Base-by-base conservation (phyloP, 1,284 basidiomycete genomes). In the Heliocybe sulcata region DNA sequence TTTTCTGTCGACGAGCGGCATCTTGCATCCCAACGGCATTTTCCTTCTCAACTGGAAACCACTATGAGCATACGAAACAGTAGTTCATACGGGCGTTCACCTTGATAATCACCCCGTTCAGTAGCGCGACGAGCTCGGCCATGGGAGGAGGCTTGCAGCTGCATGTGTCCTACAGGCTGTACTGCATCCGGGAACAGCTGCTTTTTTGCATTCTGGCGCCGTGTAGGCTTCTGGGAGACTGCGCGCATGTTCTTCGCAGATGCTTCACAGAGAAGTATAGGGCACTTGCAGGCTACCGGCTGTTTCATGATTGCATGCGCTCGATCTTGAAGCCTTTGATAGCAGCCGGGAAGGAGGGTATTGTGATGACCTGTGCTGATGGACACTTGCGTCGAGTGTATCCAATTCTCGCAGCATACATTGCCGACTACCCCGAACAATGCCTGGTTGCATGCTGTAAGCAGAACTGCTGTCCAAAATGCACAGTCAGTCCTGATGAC, bases 401-500 rank as follows among this genome's bases (percentile, higher is more conserved):
- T 53, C 71, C 71, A 0, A 65, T 76, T 26, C 59, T 77, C 3
- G 70, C 70, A 0, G 71, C 71, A 0, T 75, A 75, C 55, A 60
- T 76, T 16, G 69, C 71, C 4, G 74, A 79, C 57, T 72, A 73
- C 54, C 75, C 74, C 0, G 74, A 79, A 56, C 77, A 77, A 55
- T 25, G 23, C 16, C 55, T 53, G 2, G 52, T 56, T 9, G 45
- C 52, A 2, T 51, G 49, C 10, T 22, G 20, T 29, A 51, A 33
- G 20, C 23, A 2, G 2, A 35, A 52, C 0, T 50, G 54, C 25
- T 54, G 53, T 6, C 33, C 49, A 23, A 52, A 35, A 23, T 52
- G 51, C 22, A 35, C 12, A n/a, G 26, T 22, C 16, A 10, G 20
- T 10, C 51, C 33, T 6, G 20, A 49, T n/a, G 2, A 22, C 1